Evolutionary conservation across 2,329 filamentous ascomycete species (phyloP).

Genomic region (Penicillium polonicum): DNA sequence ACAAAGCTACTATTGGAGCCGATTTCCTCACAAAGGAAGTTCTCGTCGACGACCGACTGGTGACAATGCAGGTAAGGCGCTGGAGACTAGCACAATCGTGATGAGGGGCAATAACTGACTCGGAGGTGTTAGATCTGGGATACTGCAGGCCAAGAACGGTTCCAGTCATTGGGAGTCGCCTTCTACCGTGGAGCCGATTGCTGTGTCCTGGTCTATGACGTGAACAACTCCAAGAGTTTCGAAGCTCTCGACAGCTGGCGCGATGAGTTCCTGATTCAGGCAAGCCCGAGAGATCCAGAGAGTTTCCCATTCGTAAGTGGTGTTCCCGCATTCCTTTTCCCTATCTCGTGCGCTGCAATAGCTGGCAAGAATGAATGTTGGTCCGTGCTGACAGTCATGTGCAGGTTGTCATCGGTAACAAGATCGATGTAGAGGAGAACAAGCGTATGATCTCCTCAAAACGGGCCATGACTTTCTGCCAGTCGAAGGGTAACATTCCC

Average conservation of each 20-base stretch:
- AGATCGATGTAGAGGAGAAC: constrained; percentile 97
- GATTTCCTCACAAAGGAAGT: constrained; percentile 99
- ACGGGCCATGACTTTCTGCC: constrained; percentile 94
- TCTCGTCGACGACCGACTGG: constrained; percentile 90
- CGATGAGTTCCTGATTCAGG: constrained; percentile 97
- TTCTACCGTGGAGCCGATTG: constrained; percentile 98
- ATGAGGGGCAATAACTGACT: constrained; percentile 10
- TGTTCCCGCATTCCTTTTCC: background rate
- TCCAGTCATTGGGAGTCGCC: constrained; percentile 93
- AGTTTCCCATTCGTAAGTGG: constrained; percentile 91
- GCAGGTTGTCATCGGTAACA: constrained; percentile 93
- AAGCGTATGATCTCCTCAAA: constrained; percentile 96
- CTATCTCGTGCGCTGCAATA: background rate
- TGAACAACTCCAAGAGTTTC: constrained; percentile 99
- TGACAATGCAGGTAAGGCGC: constrained; percentile 85
- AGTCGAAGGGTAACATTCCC: constrained; percentile 93
- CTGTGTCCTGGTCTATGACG: constrained; percentile 96
- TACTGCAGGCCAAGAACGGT: constrained; percentile 93
- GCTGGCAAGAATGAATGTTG: constrained; percentile 1
- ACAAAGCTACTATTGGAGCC: constrained; percentile 98
- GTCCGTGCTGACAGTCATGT: constrained; percentile 11
- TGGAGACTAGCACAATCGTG: background rate
- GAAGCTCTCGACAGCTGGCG: constrained; percentile 98
- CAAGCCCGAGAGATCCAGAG: constrained; percentile 91
- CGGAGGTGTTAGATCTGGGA: constrained; percentile 75